A percentile compares a stretch with the other conserved stretches of the same genome.
Evolutionary conservation across 805 yeast species (phyloP).

Genomic region (Jamesozyma piceae): DNA sequence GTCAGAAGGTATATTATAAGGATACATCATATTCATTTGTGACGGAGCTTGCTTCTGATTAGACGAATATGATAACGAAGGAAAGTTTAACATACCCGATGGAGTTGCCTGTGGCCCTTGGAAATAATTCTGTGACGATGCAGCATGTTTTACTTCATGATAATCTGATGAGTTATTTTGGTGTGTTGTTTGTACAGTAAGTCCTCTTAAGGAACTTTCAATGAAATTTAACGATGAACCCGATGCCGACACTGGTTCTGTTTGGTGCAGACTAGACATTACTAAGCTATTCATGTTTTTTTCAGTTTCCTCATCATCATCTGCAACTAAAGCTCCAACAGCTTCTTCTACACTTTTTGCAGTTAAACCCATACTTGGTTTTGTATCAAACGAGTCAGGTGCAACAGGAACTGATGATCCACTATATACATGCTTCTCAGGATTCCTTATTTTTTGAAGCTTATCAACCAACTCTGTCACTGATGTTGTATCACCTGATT

Average conservation of each 20-base stretch:
- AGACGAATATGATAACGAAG: not conserved
- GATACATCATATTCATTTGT: not conserved
- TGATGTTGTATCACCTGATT: conserved; percentile 2
- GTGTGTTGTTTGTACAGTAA: not conserved
- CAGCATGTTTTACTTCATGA: not conserved
- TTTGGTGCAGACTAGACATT: not conserved
- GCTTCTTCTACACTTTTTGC: not conserved
- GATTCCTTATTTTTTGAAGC: conserved; percentile 2
- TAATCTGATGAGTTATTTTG: not conserved
- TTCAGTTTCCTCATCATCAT: not conserved
- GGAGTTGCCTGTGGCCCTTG: not conserved
- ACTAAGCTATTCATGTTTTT: no score
- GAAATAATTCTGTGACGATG: not conserved
- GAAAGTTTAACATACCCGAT: not conserved
- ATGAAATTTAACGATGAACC: not conserved
- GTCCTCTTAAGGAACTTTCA: conserved; percentile 6
- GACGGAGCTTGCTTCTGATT: not conserved
- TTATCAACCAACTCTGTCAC: conserved; percentile 13
- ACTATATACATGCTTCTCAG: conserved; percentile 19
- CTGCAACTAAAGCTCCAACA: not conserved
- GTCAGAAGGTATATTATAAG: not conserved
- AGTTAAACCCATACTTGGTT: conserved; percentile 18
- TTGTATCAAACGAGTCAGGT: conserved; percentile 19
- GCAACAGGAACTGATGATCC: conserved; percentile 29
- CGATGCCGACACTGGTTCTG: not conserved